Conservation (phyloP, 495 filamentous ascomycete genomes). For the Geopyxis carbonaria region DNA sequence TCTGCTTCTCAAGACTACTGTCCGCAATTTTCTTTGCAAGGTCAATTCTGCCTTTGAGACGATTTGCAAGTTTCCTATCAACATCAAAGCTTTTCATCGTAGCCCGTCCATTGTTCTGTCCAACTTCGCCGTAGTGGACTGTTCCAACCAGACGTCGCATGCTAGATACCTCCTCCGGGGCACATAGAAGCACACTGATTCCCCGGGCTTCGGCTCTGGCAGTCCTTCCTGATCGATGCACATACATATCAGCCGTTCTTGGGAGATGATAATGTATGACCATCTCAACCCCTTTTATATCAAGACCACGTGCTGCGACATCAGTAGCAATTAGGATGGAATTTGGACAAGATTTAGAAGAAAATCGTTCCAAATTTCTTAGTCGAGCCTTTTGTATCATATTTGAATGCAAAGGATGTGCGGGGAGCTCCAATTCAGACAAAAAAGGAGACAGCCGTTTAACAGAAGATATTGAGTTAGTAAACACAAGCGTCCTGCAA, state of each 20-base stretch:
- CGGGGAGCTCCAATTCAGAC: slow-evolving; percentile 62
- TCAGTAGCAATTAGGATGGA: slow-evolving; percentile 85
- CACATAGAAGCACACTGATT: slow-evolving; percentile 69
- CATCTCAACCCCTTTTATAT: slow-evolving; percentile 74
- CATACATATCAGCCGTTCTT: slow-evolving; percentile 77
- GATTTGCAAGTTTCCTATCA: slow-evolving; percentile 58
- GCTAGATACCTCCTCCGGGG: slow-evolving; percentile 75
- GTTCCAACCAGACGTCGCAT: slow-evolving; percentile 72
- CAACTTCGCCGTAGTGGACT: slow-evolving; percentile 44
- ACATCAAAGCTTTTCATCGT: slow-evolving; percentile 51
- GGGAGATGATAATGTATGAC: slow-evolving; percentile 93
- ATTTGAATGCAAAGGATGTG: slow-evolving; percentile 67
- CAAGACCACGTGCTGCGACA: slow-evolving; percentile 88
- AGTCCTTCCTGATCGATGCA: slow-evolving; percentile 88
- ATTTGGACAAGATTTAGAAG: slow-evolving; percentile 36
- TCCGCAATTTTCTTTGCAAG: slow-evolving; percentile 78
- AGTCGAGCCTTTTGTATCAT: slow-evolving; percentile 97
- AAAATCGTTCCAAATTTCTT: slow-evolving; percentile 81
- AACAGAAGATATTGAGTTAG: slow-evolving; percentile 87
- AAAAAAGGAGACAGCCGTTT: slow-evolving; percentile 73
- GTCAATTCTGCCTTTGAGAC: slow-evolving; percentile 52
- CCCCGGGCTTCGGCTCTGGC: slow-evolving; percentile 65
- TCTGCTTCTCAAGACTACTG: slow-evolving; percentile 66
- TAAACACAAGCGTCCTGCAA: slow-evolving; percentile 70
- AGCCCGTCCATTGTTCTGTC: slow-evolving; percentile 28